Conservation (phyloP, 2,329 filamentous ascomycete species). For the Cercospora berteroae region DNA sequence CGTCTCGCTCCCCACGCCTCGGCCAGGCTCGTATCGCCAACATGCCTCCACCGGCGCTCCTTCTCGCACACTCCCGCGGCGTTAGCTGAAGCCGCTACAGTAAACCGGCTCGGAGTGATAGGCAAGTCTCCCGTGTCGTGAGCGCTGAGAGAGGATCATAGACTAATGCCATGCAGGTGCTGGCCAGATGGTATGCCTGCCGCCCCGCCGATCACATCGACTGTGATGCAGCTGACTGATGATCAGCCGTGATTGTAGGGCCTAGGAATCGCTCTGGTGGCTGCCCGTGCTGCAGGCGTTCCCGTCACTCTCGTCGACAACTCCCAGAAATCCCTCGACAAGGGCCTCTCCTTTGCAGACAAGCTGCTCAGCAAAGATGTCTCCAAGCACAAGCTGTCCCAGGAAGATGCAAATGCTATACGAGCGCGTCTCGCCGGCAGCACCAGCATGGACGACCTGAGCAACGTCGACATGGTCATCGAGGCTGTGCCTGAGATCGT, state of each 20-base stretch:
- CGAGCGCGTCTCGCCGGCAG: constrained; percentile 67
- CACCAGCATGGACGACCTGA: constrained; percentile 73
- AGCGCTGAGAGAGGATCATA: background rate
- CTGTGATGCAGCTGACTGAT: constrained; percentile 23
- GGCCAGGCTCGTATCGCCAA: background rate
- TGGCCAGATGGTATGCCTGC: constrained; percentile 27
- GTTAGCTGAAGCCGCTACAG: constrained; percentile 59
- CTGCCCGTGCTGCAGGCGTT: constrained; percentile 77
- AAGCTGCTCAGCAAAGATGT: constrained; percentile 94
- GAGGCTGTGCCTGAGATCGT: constrained; percentile 87
- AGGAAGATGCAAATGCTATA: constrained; percentile 72
- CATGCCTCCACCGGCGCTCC: constrained; percentile 33
- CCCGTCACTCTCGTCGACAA: constrained; percentile 84
- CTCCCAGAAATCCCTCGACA: constrained; percentile 80
- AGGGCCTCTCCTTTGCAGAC: constrained; percentile 87
- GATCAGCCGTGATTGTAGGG: constrained; percentile 57
- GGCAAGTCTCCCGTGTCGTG: constrained; percentile 38
- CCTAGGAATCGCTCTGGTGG: constrained; percentile 91
- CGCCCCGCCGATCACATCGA: constrained; percentile 12
- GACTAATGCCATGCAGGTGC: constrained; percentile 7
- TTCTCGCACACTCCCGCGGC: constrained; percentile 64
- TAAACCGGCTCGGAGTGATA: constrained; percentile 86
- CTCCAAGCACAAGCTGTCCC: constrained; percentile 77
- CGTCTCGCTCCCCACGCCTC: constrained; percentile 9
- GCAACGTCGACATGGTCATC: constrained; percentile 91